phyloP scores from a whole-genome alignment of 352 stramenopile species.

The Phytophthora megakarya region DNA sequence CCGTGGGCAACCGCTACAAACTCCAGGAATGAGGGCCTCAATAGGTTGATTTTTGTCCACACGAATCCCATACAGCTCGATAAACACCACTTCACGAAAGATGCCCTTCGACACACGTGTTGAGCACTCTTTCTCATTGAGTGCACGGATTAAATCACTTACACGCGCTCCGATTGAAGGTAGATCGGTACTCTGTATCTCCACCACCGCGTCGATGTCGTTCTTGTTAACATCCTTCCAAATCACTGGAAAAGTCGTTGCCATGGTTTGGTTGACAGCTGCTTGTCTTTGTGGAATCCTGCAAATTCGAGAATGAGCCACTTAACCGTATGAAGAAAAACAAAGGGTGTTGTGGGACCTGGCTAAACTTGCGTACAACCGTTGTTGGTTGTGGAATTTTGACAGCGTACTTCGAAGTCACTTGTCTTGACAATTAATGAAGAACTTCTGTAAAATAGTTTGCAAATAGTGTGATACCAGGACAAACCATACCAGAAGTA shows the following conservation, averaged over 20 bases:
- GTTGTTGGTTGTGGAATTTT: no score
- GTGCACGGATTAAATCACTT: neutral
- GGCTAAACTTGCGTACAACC: no score
- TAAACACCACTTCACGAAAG: neutral
- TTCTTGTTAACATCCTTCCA: neutral
- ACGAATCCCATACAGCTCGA: neutral
- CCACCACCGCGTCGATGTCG: slow-evolving; percentile 8
- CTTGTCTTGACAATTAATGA: no score
- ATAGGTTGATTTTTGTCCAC: neutral
- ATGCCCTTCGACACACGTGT: neutral
- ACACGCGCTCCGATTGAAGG: neutral
- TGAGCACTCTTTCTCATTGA: neutral
- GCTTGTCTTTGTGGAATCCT: no score
- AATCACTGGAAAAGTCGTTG: neutral
- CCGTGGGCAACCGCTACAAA: neutral
- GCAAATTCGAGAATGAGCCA: no score
- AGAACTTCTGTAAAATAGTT: no score
- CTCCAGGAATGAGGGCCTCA: neutral
- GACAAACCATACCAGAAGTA: no score
- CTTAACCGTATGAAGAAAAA: no score
- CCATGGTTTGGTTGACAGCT: no score
- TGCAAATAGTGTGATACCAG: no score
- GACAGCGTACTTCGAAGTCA: no score
- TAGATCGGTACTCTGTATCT: slow-evolving; percentile 13
- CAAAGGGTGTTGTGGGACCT: no score